These are phyloP conservation scores for Chlamydomonas schloesseri DNA, from an alignment of 139 green algal species.

Conservation along the genomic window DNA sequence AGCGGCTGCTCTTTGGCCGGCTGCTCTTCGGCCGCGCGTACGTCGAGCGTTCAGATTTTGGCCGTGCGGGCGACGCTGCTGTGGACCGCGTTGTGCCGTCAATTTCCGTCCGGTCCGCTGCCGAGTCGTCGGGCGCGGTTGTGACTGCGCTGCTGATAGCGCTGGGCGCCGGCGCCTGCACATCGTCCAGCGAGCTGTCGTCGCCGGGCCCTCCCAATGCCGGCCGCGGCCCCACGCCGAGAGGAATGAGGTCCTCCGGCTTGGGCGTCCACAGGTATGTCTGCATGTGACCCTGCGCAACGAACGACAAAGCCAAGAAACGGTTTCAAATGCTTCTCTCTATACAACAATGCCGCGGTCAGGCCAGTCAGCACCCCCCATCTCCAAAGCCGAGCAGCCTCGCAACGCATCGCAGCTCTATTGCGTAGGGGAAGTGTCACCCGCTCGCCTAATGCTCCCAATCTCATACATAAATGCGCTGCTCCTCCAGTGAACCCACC, in stretches of 20 bases:
- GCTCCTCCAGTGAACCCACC: no score
- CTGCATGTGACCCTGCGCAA: slow-evolving; percentile 63
- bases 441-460: no score
- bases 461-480: no score
- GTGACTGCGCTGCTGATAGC: background rate
- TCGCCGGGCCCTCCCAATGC: background rate
- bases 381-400: no score
- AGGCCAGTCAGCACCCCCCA: no score
- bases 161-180: background rate
- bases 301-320: no score
- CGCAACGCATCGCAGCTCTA: no score
- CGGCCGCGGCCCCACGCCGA: background rate
- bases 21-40: slow-evolving; percentile 6
- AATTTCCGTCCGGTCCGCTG: slow-evolving; percentile 2
- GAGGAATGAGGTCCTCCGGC: slow-evolving; percentile 23
- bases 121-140: slow-evolving; percentile 21
- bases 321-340: no score
- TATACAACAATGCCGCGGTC: no score
- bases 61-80: background rate
- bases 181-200: background rate
- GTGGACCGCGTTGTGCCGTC: background rate
- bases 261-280: slow-evolving; percentile 41
- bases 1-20: slow-evolving; percentile 20
- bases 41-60: background rate
- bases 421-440: no score